Evolutionary conservation across 768 basidiomycete species (phyloP).

Genomic region (Lentinula aciculospora): DNA sequence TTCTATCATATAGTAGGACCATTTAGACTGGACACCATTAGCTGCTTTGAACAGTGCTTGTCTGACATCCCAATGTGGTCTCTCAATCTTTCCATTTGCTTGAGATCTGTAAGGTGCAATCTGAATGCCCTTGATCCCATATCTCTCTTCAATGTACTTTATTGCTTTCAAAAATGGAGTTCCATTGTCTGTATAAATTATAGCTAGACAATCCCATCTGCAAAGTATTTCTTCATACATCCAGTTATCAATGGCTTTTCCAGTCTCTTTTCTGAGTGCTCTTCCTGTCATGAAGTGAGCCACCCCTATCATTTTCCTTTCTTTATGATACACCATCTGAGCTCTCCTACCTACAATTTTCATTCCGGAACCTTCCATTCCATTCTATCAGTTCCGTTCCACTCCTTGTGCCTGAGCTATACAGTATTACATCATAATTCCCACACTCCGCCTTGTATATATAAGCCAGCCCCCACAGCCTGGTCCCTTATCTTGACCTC

Average conservation of each 20-base stretch:
- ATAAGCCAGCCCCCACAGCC: too few species aligned
- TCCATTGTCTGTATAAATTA: slow-evolving; percentile 28
- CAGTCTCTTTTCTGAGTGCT: slow-evolving; percentile 1
- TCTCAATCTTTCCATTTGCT: slow-evolving; percentile 4
- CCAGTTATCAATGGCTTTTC: not conserved
- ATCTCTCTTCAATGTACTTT: slow-evolving; percentile 15
- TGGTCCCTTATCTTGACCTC: too few species aligned
- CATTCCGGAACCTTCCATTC: too few species aligned
- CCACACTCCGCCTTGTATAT: too few species aligned
- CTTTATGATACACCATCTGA: too few species aligned
- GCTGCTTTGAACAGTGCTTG: not conserved
- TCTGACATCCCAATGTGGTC: too few species aligned
- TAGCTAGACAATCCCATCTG: slow-evolving; percentile 21
- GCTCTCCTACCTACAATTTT: too few species aligned
- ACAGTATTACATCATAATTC: too few species aligned
- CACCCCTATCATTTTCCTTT: too few species aligned
- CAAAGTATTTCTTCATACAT: slow-evolving; percentile 12
- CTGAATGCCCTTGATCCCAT: slow-evolving; percentile 21
- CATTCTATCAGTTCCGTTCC: too few species aligned
- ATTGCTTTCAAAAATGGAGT: slow-evolving; percentile 13
- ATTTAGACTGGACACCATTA: not conserved
- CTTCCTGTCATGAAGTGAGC: too few species aligned
- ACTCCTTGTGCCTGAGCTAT: too few species aligned
- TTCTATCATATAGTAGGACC: not conserved
- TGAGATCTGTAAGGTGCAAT: slow-evolving; percentile 28